Evolutionary conservation across 345 rosid species (phyloP).

Genomic region (Hypericum perforatum): DNA sequence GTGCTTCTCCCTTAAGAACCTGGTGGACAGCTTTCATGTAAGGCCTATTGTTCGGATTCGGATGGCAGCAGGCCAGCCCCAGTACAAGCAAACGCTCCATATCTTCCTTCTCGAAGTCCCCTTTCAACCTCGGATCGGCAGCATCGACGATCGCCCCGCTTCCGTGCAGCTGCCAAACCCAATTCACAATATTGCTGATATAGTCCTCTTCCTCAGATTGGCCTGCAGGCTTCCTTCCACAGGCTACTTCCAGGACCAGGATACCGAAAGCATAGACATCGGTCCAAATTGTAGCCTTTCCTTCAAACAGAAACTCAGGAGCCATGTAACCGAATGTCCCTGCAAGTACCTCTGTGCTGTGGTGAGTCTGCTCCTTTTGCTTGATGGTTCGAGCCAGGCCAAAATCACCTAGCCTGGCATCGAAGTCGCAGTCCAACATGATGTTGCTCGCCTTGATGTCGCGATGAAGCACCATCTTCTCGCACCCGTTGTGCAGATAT

Average conservation of each 20-base stretch:
- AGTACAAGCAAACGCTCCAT: neutral
- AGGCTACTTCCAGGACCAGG: conserved; percentile 28
- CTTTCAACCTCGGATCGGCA: neutral
- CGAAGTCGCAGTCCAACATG: conserved; percentile 27
- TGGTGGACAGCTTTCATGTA: neutral
- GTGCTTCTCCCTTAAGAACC: neutral
- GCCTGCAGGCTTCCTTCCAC: conserved; percentile 21
- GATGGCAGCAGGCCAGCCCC: neutral
- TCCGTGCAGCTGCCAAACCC: neutral
- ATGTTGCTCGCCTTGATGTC: conserved; percentile 37
- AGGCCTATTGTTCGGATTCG: neutral
- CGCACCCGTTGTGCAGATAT: conserved; percentile 35
- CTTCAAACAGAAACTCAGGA: conserved; percentile 25
- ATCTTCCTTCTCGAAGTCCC: neutral
- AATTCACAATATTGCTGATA: neutral
- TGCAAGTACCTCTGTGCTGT: conserved; percentile 27
- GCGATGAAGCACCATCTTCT: conserved; percentile 31
- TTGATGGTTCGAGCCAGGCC: conserved; percentile 27
- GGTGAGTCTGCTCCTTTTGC: conserved; percentile 8
- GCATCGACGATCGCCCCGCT: neutral
- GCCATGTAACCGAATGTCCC: conserved; percentile 39
- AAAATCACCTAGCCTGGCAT: conserved; percentile 29
- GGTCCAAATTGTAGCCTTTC: conserved; percentile 22
- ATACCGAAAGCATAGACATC: conserved; percentile 32
- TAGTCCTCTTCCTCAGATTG: neutral